These are phyloP conservation scores for Boletus insuetus DNA, from an alignment of 768 basidiomycete species.

Conservation along the genomic window DNA sequence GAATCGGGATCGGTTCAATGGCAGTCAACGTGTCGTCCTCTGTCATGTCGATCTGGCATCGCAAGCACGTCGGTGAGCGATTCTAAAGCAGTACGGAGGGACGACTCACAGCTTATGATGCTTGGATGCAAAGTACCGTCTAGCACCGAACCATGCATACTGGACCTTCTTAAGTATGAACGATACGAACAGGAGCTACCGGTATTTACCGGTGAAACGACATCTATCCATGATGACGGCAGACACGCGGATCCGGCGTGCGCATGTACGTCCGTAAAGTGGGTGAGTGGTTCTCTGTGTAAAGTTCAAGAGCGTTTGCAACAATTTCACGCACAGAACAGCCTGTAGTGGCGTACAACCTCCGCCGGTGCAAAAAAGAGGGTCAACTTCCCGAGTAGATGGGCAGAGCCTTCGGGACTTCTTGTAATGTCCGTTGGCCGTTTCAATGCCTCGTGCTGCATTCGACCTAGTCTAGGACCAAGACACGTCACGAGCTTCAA, in stretches of 20 bases:
- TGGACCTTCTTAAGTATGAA: neutral
- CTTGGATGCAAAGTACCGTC: too few species aligned
- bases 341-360: neutral
- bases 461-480: too few species aligned
- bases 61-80: neutral
- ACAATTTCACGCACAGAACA: too few species aligned
- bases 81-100: neutral
- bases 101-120: neutral
- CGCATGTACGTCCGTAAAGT: slow-evolving; percentile 1
- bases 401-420: neutral
- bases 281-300: neutral
- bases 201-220: neutral
- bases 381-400: too few species aligned
- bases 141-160: too few species aligned
- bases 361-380: neutral
- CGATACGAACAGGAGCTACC: neutral
- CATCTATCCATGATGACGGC: neutral
- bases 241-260: slow-evolving; percentile 16
- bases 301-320: too few species aligned
- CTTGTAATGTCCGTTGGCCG: neutral
- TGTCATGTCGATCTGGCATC: slow-evolving; percentile 2
- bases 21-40: neutral
- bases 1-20: neutral
- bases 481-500: too few species aligned
- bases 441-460: too few species aligned